Evolutionary conservation across 73 alveolate genomes (phyloP), one percentile per base, ranked within the genome.

Genomic region (Paramecium tetraurelia): DNA sequence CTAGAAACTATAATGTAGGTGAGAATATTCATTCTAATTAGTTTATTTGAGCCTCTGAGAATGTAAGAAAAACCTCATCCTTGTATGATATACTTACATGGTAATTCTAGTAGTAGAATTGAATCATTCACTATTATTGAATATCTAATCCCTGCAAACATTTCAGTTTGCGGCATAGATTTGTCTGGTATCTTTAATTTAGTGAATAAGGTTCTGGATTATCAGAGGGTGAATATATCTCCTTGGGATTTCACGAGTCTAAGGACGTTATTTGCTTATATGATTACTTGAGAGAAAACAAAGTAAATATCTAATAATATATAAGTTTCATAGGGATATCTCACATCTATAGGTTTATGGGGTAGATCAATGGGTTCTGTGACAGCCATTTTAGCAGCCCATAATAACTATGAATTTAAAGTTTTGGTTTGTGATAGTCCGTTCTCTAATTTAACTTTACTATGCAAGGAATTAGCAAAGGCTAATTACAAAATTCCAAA

Each of bases 351-450:
- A 7, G 99, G 98, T 14, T 48, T 96, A 53, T 96, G 99, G 99
- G 99, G 99, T 41, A 86, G 99, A 86, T 92, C 97, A 18, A 96
- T 96, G 99, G 99, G 99, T 44, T 98, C 99, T 18, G 99, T 96
- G 11, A 96, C 99, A 3, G 98, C 98, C 24, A 89, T 96, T 11
- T 76, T 95, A 95, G 95, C 94, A 93, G 98, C 90, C n/a, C 5
- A 43, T 24, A 7, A 10, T 44, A 80, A 80, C 12, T 22, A 40
- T 14, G 27, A 44, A 2, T 3, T 80, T 44, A 80, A 80, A 14
- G 75, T 80, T 1, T 33, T 80, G 11, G 90, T 80, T 8, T 80
- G 90, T 44, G 90, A 80, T 80, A 80, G 90, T 80, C 90, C 90
- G 18, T 80, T 80, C 29, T 80, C 90, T 11, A 80, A 80, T 80